Evolutionary conservation across 2,329 filamentous ascomycete species (phyloP), one percentile per base, ranked within the genome.

Genomic region (Talaromyces sp.): DNA sequence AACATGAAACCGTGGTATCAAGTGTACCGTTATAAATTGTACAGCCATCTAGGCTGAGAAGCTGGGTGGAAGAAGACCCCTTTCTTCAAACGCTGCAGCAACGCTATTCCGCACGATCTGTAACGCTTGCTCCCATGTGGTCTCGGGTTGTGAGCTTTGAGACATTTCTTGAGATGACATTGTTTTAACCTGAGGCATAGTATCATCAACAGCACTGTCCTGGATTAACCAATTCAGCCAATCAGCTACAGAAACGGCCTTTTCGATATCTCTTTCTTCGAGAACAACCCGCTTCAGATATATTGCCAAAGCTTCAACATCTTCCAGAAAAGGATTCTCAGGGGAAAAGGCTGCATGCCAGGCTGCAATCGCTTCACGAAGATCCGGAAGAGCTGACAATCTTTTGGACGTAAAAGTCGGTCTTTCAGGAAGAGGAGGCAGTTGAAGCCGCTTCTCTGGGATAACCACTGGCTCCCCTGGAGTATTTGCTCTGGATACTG

Each of bases 191-290:
- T 35, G 8, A 31, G 49, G 41, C 6, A 21, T 75, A 3, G 69
- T 72, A 31, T 63, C 65, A 60, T 77, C 5, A 76, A 81, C 67
- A 76, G 81, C 67, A 49, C 68, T 55, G 60, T 76, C 70, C 58
- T 71, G 68, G 57, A 79, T 64, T 14, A 80, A 64, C 74, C 78
- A 76, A 56, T 69, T 66, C 61, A 80, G 62, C 90, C 91, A 96
- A 65, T 81, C 85, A 13, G 89, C 82, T 19, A 95, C 75, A 13
- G 84, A 83, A 1, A 85, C 81, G 0, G 85, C 90, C 74, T 96
- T 96, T 5, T 83, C 82, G 75, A 95, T 81, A 71, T 97, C 88
- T 61, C 83, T 80, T 73, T 98, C 95, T 60, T 93, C 87, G 1
- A 77, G 63, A 0, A 96, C 82, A 0, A 98, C 90, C 27, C 82